Evolutionary conservation across 768 basidiomycete genomes (phyloP).

Genomic region (Tylopilus felleus): DNA sequence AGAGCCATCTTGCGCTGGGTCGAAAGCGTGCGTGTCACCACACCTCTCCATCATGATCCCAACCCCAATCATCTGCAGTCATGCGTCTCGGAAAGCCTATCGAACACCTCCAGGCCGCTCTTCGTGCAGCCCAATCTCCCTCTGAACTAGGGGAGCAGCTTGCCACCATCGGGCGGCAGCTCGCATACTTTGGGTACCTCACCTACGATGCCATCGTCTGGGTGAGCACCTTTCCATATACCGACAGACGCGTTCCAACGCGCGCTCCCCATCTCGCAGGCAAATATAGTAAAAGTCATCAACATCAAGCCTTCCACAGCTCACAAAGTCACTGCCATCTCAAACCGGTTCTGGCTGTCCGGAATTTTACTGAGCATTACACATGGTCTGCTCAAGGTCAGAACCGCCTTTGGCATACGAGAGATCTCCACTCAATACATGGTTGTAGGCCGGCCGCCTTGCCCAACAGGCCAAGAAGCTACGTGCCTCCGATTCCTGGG

Average conservation of each 20-base stretch:
- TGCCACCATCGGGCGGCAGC: constrained; percentile 75
- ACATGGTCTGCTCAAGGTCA: constrained; percentile 66
- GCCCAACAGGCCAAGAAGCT: constrained; percentile 57
- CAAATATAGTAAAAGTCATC: constrained; percentile 64
- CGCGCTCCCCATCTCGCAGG: constrained; percentile 36
- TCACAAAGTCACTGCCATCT: constrained; percentile 55
- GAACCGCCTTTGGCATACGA: background rate
- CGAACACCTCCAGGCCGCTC: constrained; percentile 89
- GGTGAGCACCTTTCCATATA: constrained; percentile 46
- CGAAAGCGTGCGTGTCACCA: constrained; percentile 63
- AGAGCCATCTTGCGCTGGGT: constrained; percentile 76
- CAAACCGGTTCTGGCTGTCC: constrained; percentile 84
- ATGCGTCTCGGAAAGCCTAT: constrained; percentile 91
- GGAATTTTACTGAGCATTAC: constrained; percentile 81
- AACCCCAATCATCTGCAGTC: constrained; percentile 45
- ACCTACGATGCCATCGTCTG: constrained; percentile 80
- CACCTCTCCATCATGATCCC: background rate
- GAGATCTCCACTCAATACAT: background rate
- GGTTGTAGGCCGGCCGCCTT: constrained; percentile 53
- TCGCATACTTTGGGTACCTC: constrained; percentile 88
- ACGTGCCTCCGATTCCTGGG: constrained; percentile 40
- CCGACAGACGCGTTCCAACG: background rate
- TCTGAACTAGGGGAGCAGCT: constrained; percentile 67
- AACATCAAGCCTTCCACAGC: constrained; percentile 57
- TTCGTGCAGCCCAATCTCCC: constrained; percentile 60